Conservation (phyloP, 805 yeast genomes). For the Starmerella khaoyaiensis region DNA sequence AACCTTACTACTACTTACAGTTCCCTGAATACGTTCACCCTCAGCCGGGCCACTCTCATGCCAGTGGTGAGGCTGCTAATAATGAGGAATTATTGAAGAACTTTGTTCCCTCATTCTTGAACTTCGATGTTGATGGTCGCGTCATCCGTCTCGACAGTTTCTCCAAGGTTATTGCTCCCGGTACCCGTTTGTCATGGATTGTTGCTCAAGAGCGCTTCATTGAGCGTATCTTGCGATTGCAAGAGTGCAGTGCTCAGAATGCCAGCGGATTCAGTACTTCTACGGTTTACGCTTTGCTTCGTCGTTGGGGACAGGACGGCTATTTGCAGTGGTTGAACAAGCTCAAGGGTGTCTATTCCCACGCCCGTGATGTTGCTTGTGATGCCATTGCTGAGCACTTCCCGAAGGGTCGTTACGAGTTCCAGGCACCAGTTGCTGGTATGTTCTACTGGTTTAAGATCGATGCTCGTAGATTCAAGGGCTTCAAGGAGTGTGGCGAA, state of each 20-base stretch:
- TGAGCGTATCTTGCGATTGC: conserved; percentile 55
- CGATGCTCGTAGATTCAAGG: conserved; percentile 42
- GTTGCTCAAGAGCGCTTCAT: conserved; percentile 54
- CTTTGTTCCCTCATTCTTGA: conserved; percentile 62
- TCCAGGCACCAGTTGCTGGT: conserved; percentile 38
- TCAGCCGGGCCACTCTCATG: conserved; percentile 30
- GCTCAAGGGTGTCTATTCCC: conserved; percentile 58
- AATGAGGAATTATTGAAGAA: conserved; percentile 57
- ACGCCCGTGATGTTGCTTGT: conserved; percentile 75
- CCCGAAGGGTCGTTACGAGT: conserved; percentile 32
- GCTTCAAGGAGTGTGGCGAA: conserved; percentile 26
- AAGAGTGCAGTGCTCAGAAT: conserved; percentile 70
- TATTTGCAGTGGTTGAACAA: conserved; percentile 83
- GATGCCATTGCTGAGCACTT: conserved; percentile 54
- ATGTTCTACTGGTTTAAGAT: conserved; percentile 41
- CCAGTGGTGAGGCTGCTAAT: conserved; percentile 18
- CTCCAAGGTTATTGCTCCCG: conserved; percentile 88
- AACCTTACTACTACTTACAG: conserved; percentile 93
- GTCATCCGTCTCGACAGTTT: conserved; percentile 80
- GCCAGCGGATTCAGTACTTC: conserved; percentile 74
- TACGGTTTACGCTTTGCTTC: conserved; percentile 52
- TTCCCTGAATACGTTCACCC: conserved; percentile 53
- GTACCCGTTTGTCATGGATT: conserved; percentile 79
- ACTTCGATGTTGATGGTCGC: conserved; percentile 74
- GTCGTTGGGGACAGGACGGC: conserved; percentile 83